These are phyloP conservation scores for Pisolithus thermaeus DNA, from an alignment of 1,284 basidiomycete species.

Conservation along the genomic window DNA sequence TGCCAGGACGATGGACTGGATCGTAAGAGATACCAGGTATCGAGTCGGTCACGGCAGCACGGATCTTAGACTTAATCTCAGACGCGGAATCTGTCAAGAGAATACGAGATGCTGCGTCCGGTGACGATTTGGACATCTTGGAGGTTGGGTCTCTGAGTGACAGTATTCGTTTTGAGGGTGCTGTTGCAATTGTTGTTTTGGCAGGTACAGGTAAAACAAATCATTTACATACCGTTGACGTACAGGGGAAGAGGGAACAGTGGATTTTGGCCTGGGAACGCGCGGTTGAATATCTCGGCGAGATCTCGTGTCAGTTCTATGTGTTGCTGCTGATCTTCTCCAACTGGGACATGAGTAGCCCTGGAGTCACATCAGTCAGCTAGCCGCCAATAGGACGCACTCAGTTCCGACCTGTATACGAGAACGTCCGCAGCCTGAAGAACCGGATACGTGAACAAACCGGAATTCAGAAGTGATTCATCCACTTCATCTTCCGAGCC, in stretches of 20 bases:
- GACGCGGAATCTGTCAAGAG: conserved; percentile 72
- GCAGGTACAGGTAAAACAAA: not conserved
- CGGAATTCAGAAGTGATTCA: conserved; percentile 77
- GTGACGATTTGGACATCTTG: conserved; percentile 96
- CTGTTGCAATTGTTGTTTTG: conserved; percentile 34
- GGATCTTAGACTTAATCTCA: conserved; percentile 69
- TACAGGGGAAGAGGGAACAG: conserved; percentile 73
- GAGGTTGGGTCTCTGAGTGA: conserved; percentile 80
- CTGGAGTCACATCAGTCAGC: conserved; percentile 32
- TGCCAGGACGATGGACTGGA: conserved; percentile 70
- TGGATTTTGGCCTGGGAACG: conserved; percentile 37
- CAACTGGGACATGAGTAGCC: conserved; percentile 90
- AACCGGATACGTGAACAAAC: conserved; percentile 89
- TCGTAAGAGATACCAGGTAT: conserved; percentile 72
- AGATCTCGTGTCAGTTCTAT: conserved; percentile 84
- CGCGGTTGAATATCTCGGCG: conserved; percentile 78
- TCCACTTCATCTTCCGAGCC: conserved; percentile 72
- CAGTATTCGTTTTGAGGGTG: conserved; percentile 70
- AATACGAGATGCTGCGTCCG: conserved; percentile 77
- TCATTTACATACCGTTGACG: conserved; percentile 59
- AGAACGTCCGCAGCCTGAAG: conserved; percentile 93
- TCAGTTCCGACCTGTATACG: conserved; percentile 60
- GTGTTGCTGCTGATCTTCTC: conserved; percentile 94
- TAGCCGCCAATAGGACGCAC: conserved; percentile 2
- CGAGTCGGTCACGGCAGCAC: conserved; percentile 83